phyloP scores from a whole-genome alignment of 495 filamentous ascomycete genomes.

The Clohesyomyces aquaticus region DNA sequence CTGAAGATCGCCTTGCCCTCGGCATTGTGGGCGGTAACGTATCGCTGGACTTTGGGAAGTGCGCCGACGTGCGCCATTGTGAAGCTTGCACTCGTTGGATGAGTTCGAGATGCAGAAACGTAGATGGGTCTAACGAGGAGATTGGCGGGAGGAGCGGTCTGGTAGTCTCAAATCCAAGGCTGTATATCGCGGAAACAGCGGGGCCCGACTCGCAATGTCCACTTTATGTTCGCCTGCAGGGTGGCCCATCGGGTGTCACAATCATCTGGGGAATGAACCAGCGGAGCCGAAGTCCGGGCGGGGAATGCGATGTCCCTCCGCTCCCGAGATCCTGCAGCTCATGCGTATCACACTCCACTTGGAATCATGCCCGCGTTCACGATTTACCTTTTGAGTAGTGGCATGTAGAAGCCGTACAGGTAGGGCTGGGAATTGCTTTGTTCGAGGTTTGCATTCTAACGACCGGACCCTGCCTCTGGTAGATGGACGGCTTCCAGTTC shows the following conservation, averaged over 20 bases:
- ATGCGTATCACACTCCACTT: background rate
- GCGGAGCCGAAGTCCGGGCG: slow-evolving; percentile 16
- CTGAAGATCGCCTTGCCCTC: slow-evolving; percentile 42
- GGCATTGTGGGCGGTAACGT: slow-evolving; percentile 40
- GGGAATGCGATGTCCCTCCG: slow-evolving; percentile 3
- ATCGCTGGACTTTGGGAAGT: slow-evolving; percentile 29
- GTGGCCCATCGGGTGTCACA: no score
- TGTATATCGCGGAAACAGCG: background rate
- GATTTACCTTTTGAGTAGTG: no score
- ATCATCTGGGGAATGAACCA: background rate
- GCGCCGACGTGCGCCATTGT: slow-evolving; percentile 40
- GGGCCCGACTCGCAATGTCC: background rate
- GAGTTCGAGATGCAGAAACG: no score
- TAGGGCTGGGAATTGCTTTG: no score
- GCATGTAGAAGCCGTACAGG: no score
- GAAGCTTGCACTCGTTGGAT: no score
- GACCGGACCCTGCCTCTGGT: no score
- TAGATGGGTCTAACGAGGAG: no score
- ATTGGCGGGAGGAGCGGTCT: no score
- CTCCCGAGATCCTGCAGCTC: background rate
- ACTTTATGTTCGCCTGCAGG: slow-evolving; percentile 5
- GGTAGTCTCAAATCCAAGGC: background rate
- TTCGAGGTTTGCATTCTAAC: no score
- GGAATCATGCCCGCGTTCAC: background rate
- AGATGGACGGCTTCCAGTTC: no score